Evolutionary conservation across 1,139 yeast genomes (phyloP).

Genomic region (Saccharomyces hybrid): DNA sequence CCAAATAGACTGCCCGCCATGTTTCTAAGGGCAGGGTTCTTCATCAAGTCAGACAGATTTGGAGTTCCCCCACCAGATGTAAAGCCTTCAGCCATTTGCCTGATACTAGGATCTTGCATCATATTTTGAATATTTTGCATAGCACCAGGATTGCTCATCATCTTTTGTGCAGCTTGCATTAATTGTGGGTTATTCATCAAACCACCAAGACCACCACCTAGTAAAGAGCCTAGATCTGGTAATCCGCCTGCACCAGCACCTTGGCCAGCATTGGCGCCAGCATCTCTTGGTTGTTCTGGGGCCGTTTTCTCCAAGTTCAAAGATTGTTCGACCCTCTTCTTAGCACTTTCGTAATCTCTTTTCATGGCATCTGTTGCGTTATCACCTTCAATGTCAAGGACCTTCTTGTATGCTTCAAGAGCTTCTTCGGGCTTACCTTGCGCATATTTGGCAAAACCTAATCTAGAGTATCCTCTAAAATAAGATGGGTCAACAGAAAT

Average conservation of each 20-base stretch:
- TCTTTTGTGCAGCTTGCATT: slow-evolving; percentile 85
- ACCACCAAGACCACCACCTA: slow-evolving; percentile 61
- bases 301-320: slow-evolving; percentile 39
- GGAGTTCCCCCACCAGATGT: slow-evolving; percentile 56
- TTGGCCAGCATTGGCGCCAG: slow-evolving; percentile 24
- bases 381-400: slow-evolving; percentile 81
- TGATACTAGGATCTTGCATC: slow-evolving; percentile 74
- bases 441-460: slow-evolving; percentile 89
- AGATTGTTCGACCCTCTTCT: slow-evolving; percentile 69
- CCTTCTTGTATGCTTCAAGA: slow-evolving; percentile 81
- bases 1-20: slow-evolving; percentile 51
- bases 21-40: slow-evolving; percentile 67
- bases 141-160: slow-evolving; percentile 87
- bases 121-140: slow-evolving; percentile 59
- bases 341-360: slow-evolving; percentile 89
- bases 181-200: slow-evolving; percentile 84
- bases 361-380: slow-evolving; percentile 82
- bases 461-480: slow-evolving; percentile 89
- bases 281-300: slow-evolving; percentile 20
- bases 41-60: slow-evolving; percentile 62
- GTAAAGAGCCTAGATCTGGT: slow-evolving; percentile 61
- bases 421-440: slow-evolving; percentile 84
- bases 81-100: slow-evolving; percentile 67
- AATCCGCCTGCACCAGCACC: slow-evolving; percentile 52
- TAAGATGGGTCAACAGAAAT: slow-evolving; percentile 68